These are phyloP conservation scores for Penstemon davidsonii DNA, from an alignment of 257 asterid species.

Conservation along the genomic window DNA sequence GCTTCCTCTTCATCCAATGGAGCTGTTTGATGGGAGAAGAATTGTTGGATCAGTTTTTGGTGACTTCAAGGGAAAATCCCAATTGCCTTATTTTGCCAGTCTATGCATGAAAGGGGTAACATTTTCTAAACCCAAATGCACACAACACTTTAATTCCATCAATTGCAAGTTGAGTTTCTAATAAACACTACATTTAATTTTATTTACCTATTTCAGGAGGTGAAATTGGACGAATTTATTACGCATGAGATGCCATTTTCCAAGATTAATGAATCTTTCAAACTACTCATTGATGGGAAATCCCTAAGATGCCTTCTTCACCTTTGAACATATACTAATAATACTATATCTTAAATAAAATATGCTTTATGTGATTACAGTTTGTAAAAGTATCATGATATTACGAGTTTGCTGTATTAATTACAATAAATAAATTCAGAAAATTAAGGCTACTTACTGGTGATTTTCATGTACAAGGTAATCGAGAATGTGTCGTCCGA, in stretches of 20 bases:
- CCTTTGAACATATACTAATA: slow-evolving; percentile 32
- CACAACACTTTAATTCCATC: no score
- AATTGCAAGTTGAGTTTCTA: no score
- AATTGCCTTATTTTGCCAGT: slow-evolving; percentile 63
- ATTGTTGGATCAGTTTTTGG: slow-evolving; percentile 80
- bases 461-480: no score
- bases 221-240: slow-evolving; percentile 83
- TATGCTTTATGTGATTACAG: no score
- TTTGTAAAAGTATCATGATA: no score
- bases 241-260: slow-evolving; percentile 73
- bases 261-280: slow-evolving; percentile 69
- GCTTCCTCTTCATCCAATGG: slow-evolving; percentile 94
- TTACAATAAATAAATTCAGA: no score
- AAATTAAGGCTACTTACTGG: no score
- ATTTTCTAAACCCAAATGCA: not conserved
- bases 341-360: no score
- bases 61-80: slow-evolving; percentile 87
- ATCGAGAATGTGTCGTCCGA: no score
- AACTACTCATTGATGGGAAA: slow-evolving; percentile 68
- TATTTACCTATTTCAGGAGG: slow-evolving; percentile 45
- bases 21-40: slow-evolving; percentile 77
- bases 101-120: slow-evolving; percentile 74
- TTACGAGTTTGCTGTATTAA: no score
- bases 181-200: no score
- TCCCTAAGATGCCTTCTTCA: slow-evolving; percentile 80